Percentiles rank a stretch among this genome's conserved stretches.
These are phyloP conservation scores for Escallonia herrerae DNA, from an alignment of 129 eudicot genomes.

Conservation along the genomic window DNA sequence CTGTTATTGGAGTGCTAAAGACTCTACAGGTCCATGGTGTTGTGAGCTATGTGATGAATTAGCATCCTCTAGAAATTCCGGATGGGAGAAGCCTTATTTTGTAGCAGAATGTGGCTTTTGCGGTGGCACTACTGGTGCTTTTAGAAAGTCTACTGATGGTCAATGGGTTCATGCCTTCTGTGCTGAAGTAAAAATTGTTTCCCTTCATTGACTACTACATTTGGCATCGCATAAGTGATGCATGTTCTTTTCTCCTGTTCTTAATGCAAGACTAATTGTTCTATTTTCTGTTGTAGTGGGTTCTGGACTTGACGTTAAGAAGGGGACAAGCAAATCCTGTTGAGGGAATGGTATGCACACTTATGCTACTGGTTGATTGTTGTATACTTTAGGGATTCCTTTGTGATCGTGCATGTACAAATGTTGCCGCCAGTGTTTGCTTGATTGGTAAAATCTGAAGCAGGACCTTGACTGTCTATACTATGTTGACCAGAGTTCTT, in stretches of 20 bases:
- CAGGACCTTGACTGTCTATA: background rate
- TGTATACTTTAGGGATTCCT: too few relatives aligned
- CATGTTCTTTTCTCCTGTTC: too few relatives aligned
- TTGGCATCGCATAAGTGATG: background rate
- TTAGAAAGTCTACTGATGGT: slow-evolving; percentile 81
- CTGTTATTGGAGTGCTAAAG: slow-evolving; percentile 81
- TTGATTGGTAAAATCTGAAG: background rate
- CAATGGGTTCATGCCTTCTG: slow-evolving; percentile 98
- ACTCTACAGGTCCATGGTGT: slow-evolving; percentile 87
- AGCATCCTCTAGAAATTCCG: slow-evolving; percentile 51
- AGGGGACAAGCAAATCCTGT: slow-evolving; percentile 80
- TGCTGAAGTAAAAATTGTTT: slow-evolving; percentile 68
- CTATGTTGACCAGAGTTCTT: slow-evolving; percentile 10
- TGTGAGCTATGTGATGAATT: slow-evolving; percentile 91
- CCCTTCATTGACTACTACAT: slow-evolving; percentile 7
- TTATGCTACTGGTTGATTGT: slow-evolving; percentile 3
- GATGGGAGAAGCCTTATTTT: slow-evolving; percentile 42
- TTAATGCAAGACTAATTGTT: slow-evolving; percentile 3
- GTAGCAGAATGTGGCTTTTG: slow-evolving; percentile 80
- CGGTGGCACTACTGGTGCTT: slow-evolving; percentile 87
- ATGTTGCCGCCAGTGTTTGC: background rate
- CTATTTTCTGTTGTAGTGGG: slow-evolving; percentile 61
- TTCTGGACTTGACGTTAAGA: slow-evolving; percentile 71
- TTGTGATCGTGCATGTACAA: background rate
- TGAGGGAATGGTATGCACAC: slow-evolving; percentile 68